These are phyloP conservation scores for Claviceps sp. DNA, from an alignment of 2,329 filamentous ascomycete species.

Conservation along the genomic window DNA sequence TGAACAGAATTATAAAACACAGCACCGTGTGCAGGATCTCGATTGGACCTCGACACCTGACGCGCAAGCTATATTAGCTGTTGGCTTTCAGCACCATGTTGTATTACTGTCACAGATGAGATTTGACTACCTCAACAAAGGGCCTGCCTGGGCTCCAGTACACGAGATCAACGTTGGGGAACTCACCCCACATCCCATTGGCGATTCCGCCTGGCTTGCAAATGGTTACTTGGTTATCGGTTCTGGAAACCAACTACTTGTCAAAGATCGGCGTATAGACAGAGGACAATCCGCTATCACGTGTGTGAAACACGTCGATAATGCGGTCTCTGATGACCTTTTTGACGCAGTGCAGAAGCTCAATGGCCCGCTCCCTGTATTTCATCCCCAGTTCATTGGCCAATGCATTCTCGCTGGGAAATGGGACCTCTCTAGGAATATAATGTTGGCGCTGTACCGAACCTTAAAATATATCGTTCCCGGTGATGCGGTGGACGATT, in stretches of 20 bases:
- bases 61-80: constrained; percentile 74
- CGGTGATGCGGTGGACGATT: constrained; percentile 67
- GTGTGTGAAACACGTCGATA: constrained; percentile 33
- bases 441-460: constrained; percentile 59
- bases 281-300: constrained; percentile 46
- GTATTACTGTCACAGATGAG: constrained; percentile 74
- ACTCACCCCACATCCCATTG: constrained; percentile 77
- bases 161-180: constrained; percentile 70
- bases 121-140: constrained; percentile 80
- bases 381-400: constrained; percentile 81
- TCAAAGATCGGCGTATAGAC: constrained; percentile 65
- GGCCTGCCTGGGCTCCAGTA: constrained; percentile 79
- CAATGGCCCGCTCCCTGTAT: constrained; percentile 78
- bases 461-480: constrained; percentile 72
- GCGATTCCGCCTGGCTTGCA: constrained; percentile 82
- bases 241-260: constrained; percentile 80
- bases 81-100: constrained; percentile 83
- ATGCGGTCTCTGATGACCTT: constrained; percentile 48
- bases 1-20: constrained; percentile 56
- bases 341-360: constrained; percentile 73
- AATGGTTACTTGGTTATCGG: constrained; percentile 78
- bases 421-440: constrained; percentile 51
- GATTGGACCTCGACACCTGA: constrained; percentile 92
- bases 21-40: constrained; percentile 69
- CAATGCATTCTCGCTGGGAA: constrained; percentile 81